Percentiles rank a stretch among this genome's conserved stretches.
Evolutionary conservation across 306 rosid genomes (phyloP).

Genomic region (Prosopis cineraria): DNA sequence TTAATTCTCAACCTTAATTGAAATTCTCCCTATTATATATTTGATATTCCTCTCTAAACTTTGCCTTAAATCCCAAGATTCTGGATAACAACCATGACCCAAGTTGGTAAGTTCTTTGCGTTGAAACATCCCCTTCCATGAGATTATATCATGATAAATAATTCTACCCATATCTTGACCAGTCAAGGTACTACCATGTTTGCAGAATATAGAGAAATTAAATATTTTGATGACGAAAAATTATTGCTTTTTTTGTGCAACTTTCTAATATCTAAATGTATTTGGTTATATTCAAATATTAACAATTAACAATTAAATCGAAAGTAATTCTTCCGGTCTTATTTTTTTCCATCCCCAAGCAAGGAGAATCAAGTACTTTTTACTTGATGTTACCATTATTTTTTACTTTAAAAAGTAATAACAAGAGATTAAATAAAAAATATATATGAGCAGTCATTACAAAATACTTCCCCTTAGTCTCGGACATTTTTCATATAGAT

Average conservation of each 20-base stretch:
- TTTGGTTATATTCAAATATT: too few relatives aligned
- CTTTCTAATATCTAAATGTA: background rate
- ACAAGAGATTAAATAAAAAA: background rate
- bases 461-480: too few relatives aligned
- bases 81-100: conserved; percentile 15
- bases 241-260: background rate
- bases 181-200: background rate
- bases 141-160: background rate
- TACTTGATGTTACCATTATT: background rate
- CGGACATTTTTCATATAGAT: too few relatives aligned
- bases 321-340: too few relatives aligned
- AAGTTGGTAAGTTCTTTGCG: conserved; percentile 5
- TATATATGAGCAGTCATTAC: too few relatives aligned
- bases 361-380: too few relatives aligned
- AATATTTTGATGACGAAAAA: background rate
- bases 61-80: conserved; percentile 29
- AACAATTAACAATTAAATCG: too few relatives aligned
- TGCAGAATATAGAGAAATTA: background rate
- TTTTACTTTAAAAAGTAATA: background rate
- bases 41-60: conserved; percentile 10
- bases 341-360: too few relatives aligned
- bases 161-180: background rate
- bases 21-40: too few relatives aligned
- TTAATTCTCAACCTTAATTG: too few relatives aligned
- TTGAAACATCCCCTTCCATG: background rate